Conservation (phyloP, 768 basidiomycete genomes). For the Jaapia argillacea region DNA sequence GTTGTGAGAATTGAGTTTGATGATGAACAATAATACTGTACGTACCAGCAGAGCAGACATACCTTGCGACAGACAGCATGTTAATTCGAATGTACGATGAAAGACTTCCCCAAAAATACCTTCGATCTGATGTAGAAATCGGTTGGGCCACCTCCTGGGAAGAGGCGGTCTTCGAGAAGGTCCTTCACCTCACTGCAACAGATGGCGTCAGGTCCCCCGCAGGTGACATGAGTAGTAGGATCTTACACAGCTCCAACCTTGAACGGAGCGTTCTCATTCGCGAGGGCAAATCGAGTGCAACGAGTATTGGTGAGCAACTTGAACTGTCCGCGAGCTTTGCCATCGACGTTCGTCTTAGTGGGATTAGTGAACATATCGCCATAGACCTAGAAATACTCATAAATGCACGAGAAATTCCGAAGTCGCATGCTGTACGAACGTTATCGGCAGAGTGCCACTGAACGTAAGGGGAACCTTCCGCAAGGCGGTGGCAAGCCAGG, state of each 20-base stretch:
- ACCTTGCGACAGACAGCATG: too few relatives aligned
- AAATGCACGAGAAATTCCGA: too few relatives aligned
- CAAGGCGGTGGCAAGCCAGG: constrained; percentile 13
- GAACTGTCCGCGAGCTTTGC: constrained; percentile 4
- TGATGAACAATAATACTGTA: too few relatives aligned
- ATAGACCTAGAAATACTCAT: too few relatives aligned
- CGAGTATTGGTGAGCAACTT: constrained; percentile 10
- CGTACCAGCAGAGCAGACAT: too few relatives aligned
- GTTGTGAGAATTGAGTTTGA: too few relatives aligned
- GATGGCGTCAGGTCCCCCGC: not conserved
- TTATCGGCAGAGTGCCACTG: too few relatives aligned
- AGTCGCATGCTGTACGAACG: too few relatives aligned
- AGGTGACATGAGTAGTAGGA: too few relatives aligned
- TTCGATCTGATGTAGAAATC: constrained; percentile 7
- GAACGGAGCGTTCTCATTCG: not conserved
- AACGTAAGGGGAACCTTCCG: constrained; percentile 11
- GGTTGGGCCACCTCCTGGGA: not conserved
- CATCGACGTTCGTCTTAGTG: constrained; percentile 6
- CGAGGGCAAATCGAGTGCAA: constrained; percentile 8
- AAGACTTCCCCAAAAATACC: too few relatives aligned
- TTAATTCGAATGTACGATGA: too few relatives aligned
- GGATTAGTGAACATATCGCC: constrained; percentile 9
- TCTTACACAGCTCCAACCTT: too few relatives aligned
- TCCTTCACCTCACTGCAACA: constrained; percentile 1
- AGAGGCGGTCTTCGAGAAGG: constrained; percentile 1